Percentiles rank a stretch among this genome's conserved stretches.
Evolutionary conservation across 495 filamentous ascomycete species (phyloP).

Genomic region (Staphylotrichum tortipilum): DNA sequence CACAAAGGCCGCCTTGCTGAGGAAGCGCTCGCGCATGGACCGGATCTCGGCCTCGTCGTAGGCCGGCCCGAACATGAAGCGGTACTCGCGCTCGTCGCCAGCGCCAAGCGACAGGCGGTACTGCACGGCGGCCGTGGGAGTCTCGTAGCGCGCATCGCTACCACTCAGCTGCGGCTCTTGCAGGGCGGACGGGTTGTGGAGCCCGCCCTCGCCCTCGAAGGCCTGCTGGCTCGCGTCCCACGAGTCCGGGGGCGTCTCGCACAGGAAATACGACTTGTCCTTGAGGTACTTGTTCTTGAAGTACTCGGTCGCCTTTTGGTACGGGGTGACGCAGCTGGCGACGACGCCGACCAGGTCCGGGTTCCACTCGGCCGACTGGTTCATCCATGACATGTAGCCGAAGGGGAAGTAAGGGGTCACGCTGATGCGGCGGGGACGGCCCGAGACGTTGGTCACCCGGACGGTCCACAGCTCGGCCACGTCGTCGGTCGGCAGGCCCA

Average conservation of each 20-base stretch:
- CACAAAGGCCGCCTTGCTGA: constrained; percentile 42
- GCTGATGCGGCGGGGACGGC: constrained; percentile 36
- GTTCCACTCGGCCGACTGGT: constrained; percentile 46
- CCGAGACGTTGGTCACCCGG: constrained; percentile 43
- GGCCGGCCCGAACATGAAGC: constrained; percentile 48
- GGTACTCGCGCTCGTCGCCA: constrained; percentile 36
- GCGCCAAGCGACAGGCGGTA: constrained; percentile 36
- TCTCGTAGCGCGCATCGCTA: constrained; percentile 47
- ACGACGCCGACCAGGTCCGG: constrained; percentile 40
- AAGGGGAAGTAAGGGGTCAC: constrained; percentile 50
- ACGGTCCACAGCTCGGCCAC: constrained; percentile 50
- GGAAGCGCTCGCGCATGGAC: constrained; percentile 38
- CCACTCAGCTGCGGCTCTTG: constrained; percentile 27
- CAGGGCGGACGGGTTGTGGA: constrained; percentile 43
- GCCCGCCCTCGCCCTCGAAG: constrained; percentile 49
- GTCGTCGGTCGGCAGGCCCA: constrained; percentile 43
- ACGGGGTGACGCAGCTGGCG: constrained; percentile 44
- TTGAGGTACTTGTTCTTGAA: constrained; percentile 50
- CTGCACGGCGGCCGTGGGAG: constrained; percentile 45
- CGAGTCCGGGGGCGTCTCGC: constrained; percentile 42
- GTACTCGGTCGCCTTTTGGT: constrained; percentile 48
- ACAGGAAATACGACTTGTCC: constrained; percentile 50
- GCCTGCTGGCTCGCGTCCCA: constrained; percentile 43
- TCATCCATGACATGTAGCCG: constrained; percentile 56
- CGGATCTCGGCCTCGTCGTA: constrained; percentile 42